These are phyloP conservation scores for Coemansia sp. DNA, from an alignment of 192 early-diverging fungal species.

Conservation along the genomic window DNA sequence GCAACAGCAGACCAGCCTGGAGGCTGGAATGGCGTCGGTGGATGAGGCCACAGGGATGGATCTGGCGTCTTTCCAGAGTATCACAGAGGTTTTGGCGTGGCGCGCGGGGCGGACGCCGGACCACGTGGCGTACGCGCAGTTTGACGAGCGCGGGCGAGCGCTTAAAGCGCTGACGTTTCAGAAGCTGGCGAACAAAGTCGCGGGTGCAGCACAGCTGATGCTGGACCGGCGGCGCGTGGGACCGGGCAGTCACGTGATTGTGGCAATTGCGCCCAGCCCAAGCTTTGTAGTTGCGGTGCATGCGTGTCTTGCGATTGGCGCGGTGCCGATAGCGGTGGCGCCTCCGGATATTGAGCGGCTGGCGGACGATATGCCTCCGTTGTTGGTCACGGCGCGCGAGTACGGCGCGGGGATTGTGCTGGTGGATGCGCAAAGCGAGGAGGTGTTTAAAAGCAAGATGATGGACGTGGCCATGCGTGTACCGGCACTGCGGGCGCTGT, in stretches of 20 bases:
- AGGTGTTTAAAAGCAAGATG: slow-evolving; percentile 63
- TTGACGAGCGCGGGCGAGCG: slow-evolving; percentile 63
- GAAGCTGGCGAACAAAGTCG: slow-evolving; percentile 68
- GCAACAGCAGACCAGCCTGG: slow-evolving; percentile 71
- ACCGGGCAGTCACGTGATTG: slow-evolving; percentile 59
- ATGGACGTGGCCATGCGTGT: slow-evolving; percentile 61
- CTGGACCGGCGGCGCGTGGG: slow-evolving; percentile 60
- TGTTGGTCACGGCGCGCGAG: slow-evolving; percentile 64
- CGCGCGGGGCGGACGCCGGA: slow-evolving; percentile 64
- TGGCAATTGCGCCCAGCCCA: slow-evolving; percentile 66
- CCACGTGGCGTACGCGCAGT: slow-evolving; percentile 59
- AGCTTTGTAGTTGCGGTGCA: slow-evolving; percentile 70
- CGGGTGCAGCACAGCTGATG: slow-evolving; percentile 64
- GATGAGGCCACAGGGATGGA: slow-evolving; percentile 74
- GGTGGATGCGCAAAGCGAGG: slow-evolving; percentile 64
- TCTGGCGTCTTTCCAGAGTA: slow-evolving; percentile 63
- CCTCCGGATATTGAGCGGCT: slow-evolving; percentile 64
- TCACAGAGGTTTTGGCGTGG: slow-evolving; percentile 75
- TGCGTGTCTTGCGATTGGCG: slow-evolving; percentile 79
- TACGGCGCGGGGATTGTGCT: slow-evolving; percentile 62
- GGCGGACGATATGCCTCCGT: slow-evolving; percentile 65
- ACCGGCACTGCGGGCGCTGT: slow-evolving; percentile 35
- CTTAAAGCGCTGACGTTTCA: slow-evolving; percentile 66
- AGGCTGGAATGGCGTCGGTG: slow-evolving; percentile 59
- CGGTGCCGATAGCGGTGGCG: slow-evolving; percentile 68